These are phyloP conservation scores for Colletotrichum tropicicola DNA, from an alignment of 2,329 filamentous ascomycete genomes.

Conservation along the genomic window DNA sequence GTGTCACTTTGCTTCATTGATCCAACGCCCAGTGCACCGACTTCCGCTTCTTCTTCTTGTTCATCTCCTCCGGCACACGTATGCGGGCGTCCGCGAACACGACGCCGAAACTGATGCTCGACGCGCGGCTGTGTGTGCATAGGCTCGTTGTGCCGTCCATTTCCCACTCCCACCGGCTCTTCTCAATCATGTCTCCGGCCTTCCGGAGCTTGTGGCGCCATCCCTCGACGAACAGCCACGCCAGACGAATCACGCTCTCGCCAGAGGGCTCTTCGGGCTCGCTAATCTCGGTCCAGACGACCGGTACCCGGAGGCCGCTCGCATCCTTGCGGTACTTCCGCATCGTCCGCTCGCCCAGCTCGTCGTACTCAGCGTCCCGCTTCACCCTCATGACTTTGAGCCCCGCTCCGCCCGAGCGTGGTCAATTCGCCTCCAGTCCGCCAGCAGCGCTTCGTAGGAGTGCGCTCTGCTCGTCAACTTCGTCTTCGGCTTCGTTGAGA, in stretches of 20 bases:
- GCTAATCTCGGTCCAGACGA: neutral
- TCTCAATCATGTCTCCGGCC: slow-evolving; percentile 44
- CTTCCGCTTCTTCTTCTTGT: slow-evolving; percentile 6
- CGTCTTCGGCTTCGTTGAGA: slow-evolving; percentile 31
- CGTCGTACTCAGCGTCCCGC: slow-evolving; percentile 26
- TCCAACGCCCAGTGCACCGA: slow-evolving; percentile 27
- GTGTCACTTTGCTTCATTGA: neutral
- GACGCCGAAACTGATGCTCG: slow-evolving; percentile 6
- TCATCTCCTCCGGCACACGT: neutral
- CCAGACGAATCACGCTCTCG: slow-evolving; percentile 40
- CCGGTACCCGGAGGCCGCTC: slow-evolving; percentile 20
- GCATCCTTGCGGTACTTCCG: slow-evolving; percentile 14
- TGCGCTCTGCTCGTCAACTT: slow-evolving; percentile 40
- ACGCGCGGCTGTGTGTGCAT: slow-evolving; percentile 3
- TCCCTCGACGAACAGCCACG: slow-evolving; percentile 48
- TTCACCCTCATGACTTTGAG: slow-evolving; percentile 23
- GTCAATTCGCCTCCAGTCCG: slow-evolving; percentile 41
- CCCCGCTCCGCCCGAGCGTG: slow-evolving; percentile 44
- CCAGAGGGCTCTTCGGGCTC: slow-evolving; percentile 27
- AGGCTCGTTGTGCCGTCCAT: slow-evolving; percentile 33
- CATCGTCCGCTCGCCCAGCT: neutral
- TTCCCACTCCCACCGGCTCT: slow-evolving; percentile 42
- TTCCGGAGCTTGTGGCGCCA: slow-evolving; percentile 44
- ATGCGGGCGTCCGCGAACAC: slow-evolving; percentile 10
- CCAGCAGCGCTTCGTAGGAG: slow-evolving; percentile 36